Evolutionary conservation across 768 basidiomycete genomes (phyloP), one percentile per base, ranked within the genome.

Genomic region (Phylloporus sp.): DNA sequence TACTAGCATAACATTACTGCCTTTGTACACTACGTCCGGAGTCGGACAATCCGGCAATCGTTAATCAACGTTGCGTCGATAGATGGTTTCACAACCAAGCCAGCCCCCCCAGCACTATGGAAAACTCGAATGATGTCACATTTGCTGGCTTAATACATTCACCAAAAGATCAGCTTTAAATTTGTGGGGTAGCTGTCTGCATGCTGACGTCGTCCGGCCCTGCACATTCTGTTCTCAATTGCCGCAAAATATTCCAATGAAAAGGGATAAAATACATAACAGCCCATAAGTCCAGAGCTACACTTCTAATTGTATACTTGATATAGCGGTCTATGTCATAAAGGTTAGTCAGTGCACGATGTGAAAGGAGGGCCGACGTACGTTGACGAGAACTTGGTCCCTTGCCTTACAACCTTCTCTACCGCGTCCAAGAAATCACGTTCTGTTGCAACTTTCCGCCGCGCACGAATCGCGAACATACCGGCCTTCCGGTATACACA

Each of bases 381-480:
- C 81, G 96, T 97, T 78, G 84, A 87, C 3, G 93, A 96, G 72
- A 98, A 99, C 71, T 98, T 98, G 59, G 89, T 92, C 22, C 94
- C 94, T 70, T 97, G 93, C 59, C 91, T 78, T 32, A 97, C 92
- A 48, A 99, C 96, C 71, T 98, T 98, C 75, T 99, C 96, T 3
- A 99, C 95, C 10, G 93, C 88, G 54, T 96, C 93, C 64, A 99
- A 71, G 72, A 97, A 99, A 69, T 99, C 96, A 44, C 91, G 85
- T 64, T 99, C 96, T 6, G 92, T 92, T 1, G 94, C 93, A 1
- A 98, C 92, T 68, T 98, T 98, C 68, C 96, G 77, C 57, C 96
- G 77, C 36, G 91, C 89, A 49, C 96, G 87, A 62, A 99, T 99
- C 2, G 96, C 95, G 69, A 95, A 99, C 96, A 99, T 98, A n/a